Conservation (phyloP, 257 asterid genomes). For the Fraxinus excelsior region DNA sequence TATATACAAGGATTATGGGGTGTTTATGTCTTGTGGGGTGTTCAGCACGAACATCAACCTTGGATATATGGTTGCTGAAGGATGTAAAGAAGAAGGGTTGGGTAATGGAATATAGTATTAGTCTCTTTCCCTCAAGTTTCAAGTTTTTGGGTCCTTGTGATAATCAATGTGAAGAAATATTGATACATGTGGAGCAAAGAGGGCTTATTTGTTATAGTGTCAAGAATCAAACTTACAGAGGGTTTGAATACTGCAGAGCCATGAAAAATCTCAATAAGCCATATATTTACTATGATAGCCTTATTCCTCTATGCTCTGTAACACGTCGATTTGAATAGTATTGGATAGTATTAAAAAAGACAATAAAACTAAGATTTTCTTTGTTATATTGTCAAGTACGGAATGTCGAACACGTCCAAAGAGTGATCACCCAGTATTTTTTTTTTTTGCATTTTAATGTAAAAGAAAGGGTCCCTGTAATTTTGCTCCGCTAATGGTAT, state of each 20-base stretch:
- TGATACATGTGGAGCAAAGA: slow-evolving; percentile 44
- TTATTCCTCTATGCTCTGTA: slow-evolving; percentile 18
- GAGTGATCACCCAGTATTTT: background rate
- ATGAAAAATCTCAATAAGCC: slow-evolving; percentile 44
- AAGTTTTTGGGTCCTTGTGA: slow-evolving; percentile 39
- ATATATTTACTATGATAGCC: slow-evolving; percentile 32
- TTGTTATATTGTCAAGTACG: no score
- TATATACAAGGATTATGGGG: slow-evolving; percentile 40
- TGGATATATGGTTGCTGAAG: slow-evolving; percentile 50
- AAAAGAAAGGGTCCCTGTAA: background rate
- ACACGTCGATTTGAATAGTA: background rate
- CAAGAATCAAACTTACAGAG: slow-evolving; percentile 19
- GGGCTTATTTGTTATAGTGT: slow-evolving; percentile 38
- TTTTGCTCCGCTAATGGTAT: background rate
- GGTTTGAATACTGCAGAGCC: slow-evolving; percentile 33
- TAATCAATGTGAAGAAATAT: slow-evolving; percentile 41
- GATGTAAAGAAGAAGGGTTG: slow-evolving; percentile 30
- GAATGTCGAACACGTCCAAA: no score
- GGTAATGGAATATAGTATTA: slow-evolving; percentile 39
- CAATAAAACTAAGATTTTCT: background rate
- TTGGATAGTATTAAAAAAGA: background rate
- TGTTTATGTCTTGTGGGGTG: slow-evolving; percentile 40
- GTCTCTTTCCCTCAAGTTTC: slow-evolving; percentile 36
- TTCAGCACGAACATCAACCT: slow-evolving; percentile 30
- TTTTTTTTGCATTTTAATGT: no score